Base-by-base conservation (phyloP, 352 stramenopile species). In the Pythium phragmitis region DNA sequence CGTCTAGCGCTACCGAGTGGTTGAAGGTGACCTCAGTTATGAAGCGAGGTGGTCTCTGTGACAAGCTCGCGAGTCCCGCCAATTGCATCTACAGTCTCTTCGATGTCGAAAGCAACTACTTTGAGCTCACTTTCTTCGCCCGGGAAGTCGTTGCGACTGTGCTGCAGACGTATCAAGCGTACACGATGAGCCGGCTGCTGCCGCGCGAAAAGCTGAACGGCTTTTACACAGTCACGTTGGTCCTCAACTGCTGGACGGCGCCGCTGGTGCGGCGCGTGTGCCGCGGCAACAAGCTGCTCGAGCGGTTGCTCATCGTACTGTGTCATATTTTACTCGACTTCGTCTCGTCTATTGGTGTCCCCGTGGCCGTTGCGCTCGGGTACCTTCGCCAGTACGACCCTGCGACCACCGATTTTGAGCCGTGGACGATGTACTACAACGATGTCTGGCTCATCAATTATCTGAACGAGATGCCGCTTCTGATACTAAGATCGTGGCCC, bases 401-500 rank as follows among this genome's bases (percentile, higher is more conserved):
- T 23, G 16, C 14, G 47, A 8, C 19, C 0, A 41, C 5, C 19
- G n/a, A 2, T 69, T 78, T 33, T 23, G 30, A 28, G 26, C 50
- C 36, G 1, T 37, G 12, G 0, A 43, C 48, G 21, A 21, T 71
- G 12, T 75, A 66, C 67, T 70, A 70, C 47, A 37, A 68, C 34
- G 67, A 75, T 36, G 39, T 63, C 5, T 75, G 70, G 70, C 51
- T 77, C 36, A 17, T 73, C 33, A 72, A 73, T 42, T 57, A 63
- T 7, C 42, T 68, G 28, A 70, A 68, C 49, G 70, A 75, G 60
- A 49, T 37, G 23, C 50, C 42, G 7, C 45, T 83, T 11, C 30
- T 80, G 5, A 28, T 85, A 16, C 66, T 87, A 2, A 46, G 34
- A 4, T 82, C 76, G 6, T 82, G 68, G 64, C 46, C 2, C 2